Percentiles rank a stretch among this genome's conserved stretches.
phyloP scores from a whole-genome alignment of 768 basidiomycete species.

The Mycena amicta region DNA sequence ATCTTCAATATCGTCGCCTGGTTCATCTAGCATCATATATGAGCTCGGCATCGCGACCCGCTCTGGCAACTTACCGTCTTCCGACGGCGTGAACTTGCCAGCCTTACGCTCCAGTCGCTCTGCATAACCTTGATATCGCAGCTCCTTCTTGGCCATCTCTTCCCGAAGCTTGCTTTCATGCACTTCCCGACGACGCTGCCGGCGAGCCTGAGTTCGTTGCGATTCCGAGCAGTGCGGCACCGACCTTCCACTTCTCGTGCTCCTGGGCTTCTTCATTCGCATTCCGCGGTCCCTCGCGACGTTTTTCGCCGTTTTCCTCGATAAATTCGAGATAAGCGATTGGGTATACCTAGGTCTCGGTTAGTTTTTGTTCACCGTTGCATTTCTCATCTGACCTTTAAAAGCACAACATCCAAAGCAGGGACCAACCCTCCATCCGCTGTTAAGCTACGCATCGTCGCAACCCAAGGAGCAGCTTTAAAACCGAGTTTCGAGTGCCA shows the following conservation, averaged over 20 bases:
- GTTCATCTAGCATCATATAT: too few species aligned
- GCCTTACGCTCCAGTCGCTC: constrained; percentile 66
- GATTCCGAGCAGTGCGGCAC: constrained; percentile 17
- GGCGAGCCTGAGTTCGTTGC: constrained; percentile 2
- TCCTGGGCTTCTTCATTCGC: constrained; percentile 67
- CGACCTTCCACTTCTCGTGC: constrained; percentile 70
- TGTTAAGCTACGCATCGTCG: constrained; percentile 77
- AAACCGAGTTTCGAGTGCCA: constrained; percentile 93
- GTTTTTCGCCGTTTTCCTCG: constrained; percentile 49
- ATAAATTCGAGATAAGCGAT: constrained; percentile 79
- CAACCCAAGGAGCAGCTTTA: constrained; percentile 61
- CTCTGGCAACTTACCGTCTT: constrained; percentile 40
- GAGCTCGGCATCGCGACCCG: too few species aligned
- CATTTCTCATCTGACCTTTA: too few species aligned
- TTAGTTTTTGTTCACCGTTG: too few species aligned
- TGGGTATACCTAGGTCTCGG: constrained; percentile 70
- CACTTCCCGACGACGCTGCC: constrained; percentile 58
- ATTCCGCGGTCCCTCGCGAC: constrained; percentile 62
- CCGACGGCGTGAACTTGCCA: constrained; percentile 43
- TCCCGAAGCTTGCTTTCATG: constrained; percentile 61
- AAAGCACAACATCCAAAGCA: constrained; percentile 72
- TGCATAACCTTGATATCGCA: constrained; percentile 57
- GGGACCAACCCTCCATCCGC: constrained; percentile 80
- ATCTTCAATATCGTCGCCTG: constrained; percentile 53
- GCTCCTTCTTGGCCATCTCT: constrained; percentile 58